Percentiles rank a stretch among this genome's conserved stretches.
Conservation (phyloP, 2,329 filamentous ascomycete genomes). For the Fusarium duplospermum region DNA sequence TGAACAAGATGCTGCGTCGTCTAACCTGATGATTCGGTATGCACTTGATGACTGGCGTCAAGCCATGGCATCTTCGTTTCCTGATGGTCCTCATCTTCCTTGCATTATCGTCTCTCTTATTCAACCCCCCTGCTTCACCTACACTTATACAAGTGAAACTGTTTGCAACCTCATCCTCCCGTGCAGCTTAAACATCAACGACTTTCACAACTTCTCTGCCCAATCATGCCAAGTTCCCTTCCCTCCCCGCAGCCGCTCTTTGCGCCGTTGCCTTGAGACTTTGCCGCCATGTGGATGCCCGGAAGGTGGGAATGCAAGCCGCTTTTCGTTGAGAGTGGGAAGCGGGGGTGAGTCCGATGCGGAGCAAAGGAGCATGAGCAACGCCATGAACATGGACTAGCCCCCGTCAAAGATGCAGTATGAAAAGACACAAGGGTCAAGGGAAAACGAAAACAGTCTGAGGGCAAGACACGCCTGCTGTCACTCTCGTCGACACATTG, state of each 20-base stretch:
- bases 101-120: background rate
- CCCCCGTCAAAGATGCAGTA: background rate
- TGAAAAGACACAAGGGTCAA: background rate
- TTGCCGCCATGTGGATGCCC: conserved; percentile 29
- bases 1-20: background rate
- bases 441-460: background rate
- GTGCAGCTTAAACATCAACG: background rate
- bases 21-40: background rate
- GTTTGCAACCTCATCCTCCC: background rate
- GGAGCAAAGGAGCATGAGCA: conserved; percentile 40
- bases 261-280: conserved; percentile 36
- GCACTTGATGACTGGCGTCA: background rate
- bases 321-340: conserved; percentile 25
- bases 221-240: conserved; percentile 20
- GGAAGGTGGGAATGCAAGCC: conserved; percentile 34
- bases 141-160: conserved; percentile 1
- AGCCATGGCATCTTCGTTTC: background rate
- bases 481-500: background rate
- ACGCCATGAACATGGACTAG: conserved; percentile 11
- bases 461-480: background rate
- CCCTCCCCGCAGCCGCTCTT: conserved; percentile 31
- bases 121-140: background rate
- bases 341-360: conserved; percentile 35
- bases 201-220: conserved; percentile 6
- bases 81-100: background rate